Evolutionary conservation across 78 protist genomes (phyloP).

Genomic region (Dictyostelium intermedium): DNA sequence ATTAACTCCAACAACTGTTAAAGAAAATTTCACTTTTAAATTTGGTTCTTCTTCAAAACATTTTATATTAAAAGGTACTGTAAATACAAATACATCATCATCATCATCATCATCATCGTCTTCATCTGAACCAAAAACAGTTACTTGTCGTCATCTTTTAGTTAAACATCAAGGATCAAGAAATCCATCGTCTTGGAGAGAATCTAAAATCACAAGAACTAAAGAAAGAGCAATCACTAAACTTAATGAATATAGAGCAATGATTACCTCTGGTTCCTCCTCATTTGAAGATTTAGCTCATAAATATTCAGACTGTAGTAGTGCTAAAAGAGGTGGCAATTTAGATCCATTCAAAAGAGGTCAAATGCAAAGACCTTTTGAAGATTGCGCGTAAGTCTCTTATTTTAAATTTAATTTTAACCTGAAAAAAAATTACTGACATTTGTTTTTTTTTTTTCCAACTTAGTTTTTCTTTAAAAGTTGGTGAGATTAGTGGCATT

Average conservation of each 20-base stretch:
- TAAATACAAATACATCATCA: not conserved
- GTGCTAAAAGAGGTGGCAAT: slow-evolving; percentile 88
- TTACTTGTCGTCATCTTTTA: slow-evolving; percentile 79
- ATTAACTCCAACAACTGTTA: slow-evolving; percentile 39
- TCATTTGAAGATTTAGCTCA: slow-evolving; percentile 63
- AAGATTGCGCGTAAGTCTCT: slow-evolving; percentile 47
- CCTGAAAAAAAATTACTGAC: no score
- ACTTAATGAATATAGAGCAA: slow-evolving; percentile 42
- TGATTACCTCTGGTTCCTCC: not conserved
- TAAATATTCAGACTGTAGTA: slow-evolving; percentile 83
- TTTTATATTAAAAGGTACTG: slow-evolving; percentile 20
- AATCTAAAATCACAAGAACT: slow-evolving; percentile 73
- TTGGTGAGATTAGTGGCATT: slow-evolving; percentile 85
- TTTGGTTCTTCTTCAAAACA: slow-evolving; percentile 54
- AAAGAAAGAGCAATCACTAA: slow-evolving; percentile 79
- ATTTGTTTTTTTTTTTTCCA: not conserved
- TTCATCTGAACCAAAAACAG: slow-evolving; percentile 1
- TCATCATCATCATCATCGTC: not conserved
- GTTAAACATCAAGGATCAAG: slow-evolving; percentile 87
- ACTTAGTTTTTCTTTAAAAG: slow-evolving; percentile 63
- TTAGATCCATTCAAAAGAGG: slow-evolving; percentile 89
- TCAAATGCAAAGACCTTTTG: slow-evolving; percentile 89
- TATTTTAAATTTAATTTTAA: not conserved
- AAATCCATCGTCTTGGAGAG: slow-evolving; percentile 83
- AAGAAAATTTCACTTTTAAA: slow-evolving; percentile 21